phyloP scores from a whole-genome alignment of 805 yeast genomes.

The Debaryomyces castellii region DNA sequence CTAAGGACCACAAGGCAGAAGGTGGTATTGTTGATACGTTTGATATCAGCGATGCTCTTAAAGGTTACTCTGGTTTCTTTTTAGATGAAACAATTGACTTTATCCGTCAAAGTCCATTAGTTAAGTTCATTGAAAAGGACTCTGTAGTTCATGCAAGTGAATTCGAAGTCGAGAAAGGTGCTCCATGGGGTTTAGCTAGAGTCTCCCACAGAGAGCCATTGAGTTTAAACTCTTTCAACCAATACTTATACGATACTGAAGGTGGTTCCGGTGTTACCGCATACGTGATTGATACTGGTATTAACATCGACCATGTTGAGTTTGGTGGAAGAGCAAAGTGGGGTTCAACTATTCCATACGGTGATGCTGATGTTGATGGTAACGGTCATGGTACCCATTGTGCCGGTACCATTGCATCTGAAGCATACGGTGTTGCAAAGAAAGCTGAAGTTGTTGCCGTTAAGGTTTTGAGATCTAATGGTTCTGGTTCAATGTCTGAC shows the following conservation, averaged over 20 bases:
- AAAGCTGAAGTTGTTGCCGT: conserved; percentile 77
- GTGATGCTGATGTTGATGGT: conserved; percentile 72
- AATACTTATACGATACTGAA: conserved; percentile 67
- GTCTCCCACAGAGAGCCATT: conserved; percentile 77
- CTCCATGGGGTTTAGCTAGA: conserved; percentile 95
- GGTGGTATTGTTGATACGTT: conserved; percentile 66
- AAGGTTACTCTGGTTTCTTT: conserved; percentile 87
- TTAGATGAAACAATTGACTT: conserved; percentile 70
- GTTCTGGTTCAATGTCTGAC: conserved; percentile 81
- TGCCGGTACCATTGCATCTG: conserved; percentile 92
- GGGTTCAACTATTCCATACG: conserved; percentile 80
- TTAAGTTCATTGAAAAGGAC: conserved; percentile 74
- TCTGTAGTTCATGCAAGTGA: conserved; percentile 65
- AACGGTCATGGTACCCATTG: conserved; percentile 97
- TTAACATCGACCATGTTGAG: conserved; percentile 70
- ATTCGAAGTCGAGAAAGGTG: conserved; percentile 70
- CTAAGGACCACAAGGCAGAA: conserved; percentile 21
- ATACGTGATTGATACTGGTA: conserved; percentile 89
- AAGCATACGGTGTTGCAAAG: conserved; percentile 81
- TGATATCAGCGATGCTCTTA: conserved; percentile 53
- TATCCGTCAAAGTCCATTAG: conserved; percentile 62
- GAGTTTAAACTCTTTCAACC: conserved; percentile 67
- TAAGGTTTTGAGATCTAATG: conserved; percentile 78
- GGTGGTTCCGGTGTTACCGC: conserved; percentile 86
- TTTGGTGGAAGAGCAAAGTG: conserved; percentile 82